Base-by-base conservation (phyloP, 768 basidiomycete genomes). In the Russula sp. region DNA sequence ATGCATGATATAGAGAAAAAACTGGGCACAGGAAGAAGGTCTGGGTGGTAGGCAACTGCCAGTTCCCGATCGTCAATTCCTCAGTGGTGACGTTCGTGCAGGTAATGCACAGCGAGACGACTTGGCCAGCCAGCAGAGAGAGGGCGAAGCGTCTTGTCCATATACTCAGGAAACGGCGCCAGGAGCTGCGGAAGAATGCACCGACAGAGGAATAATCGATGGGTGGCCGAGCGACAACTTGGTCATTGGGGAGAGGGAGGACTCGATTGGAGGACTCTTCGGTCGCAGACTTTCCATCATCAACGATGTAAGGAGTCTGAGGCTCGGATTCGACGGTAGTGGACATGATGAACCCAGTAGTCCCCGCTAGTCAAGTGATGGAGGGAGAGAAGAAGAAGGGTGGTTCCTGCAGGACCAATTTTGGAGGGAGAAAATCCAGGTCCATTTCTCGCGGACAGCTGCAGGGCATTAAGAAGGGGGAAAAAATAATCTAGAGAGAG, bases 81-180 rank as follows among this genome's bases (percentile, higher is more conserved):
- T 88, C 87, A 5, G 92, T 93, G 41, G 88, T 88, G 32, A 93
- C 86, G 69, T 87, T 93, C 56, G 91, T 94, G 72, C 87, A 90
- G 14, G 90, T 93, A 59, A 94, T 93, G 71, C 92, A 93, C 55
- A 93, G 70, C 54, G 91, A 92, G 38, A 93, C 85, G 35, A 93
- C 71, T 72, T 94, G 92, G 13, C 92, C 92, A 3, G 87, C 84
- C 32, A 92, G 56, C 39, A 93, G 71, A 22, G 86, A 82, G 35
- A 88, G 75, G 9, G 82, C 70, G 72, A 93, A 92, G 11, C 84
- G 82, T 57, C 76, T 79, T 9, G 90, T 91, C 88, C 90, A 93
- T 5, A 93, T 66, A 68, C 89, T 90, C 68, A 72, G 79, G 77
- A 87, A 87, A 41, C 90, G 80, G 13, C 73, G 73, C 66, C 76